These are phyloP conservation scores for Mucor circinelloides DNA, from an alignment of 371 early-diverging fungal species.

Conservation along the genomic window DNA sequence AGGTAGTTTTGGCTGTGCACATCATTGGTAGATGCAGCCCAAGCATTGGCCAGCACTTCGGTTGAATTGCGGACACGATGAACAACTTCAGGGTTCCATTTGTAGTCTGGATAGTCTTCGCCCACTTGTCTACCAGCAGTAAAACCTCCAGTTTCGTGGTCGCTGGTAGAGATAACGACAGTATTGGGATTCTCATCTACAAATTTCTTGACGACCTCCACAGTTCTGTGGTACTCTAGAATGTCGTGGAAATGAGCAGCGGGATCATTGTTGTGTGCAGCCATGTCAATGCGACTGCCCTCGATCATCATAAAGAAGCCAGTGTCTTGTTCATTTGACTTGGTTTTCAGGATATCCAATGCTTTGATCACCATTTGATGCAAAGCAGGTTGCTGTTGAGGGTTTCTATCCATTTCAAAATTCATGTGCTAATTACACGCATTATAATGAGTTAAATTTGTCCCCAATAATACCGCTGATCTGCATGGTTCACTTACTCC, in stretches of 20 bases:
- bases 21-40: slow-evolving; percentile 8
- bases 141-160: slow-evolving; percentile 96
- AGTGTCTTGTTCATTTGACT: slow-evolving; percentile 24
- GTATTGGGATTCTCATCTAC: slow-evolving; percentile 79
- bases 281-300: slow-evolving; percentile 90
- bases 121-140: slow-evolving; percentile 75
- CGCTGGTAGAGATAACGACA: slow-evolving; percentile 83
- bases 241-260: slow-evolving; percentile 91
- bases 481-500: slow-evolving; percentile 18
- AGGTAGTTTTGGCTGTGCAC: slow-evolving; percentile 17
- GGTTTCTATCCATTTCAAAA: slow-evolving; percentile 81
- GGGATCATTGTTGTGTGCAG: slow-evolving; percentile 85
- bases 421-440: slow-evolving; percentile 62
- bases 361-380: slow-evolving; percentile 77
- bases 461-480: neutral
- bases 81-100: slow-evolving; percentile 86
- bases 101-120: slow-evolving; percentile 78
- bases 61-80: slow-evolving; percentile 69
- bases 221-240: slow-evolving; percentile 81
- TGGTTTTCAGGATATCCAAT: slow-evolving; percentile 54
- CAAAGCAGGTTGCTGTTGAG: slow-evolving; percentile 68
- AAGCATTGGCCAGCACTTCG: slow-evolving; percentile 46
- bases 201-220: slow-evolving; percentile 71
- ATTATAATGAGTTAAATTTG: slow-evolving; percentile 1
- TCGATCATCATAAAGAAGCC: slow-evolving; percentile 97